A percentile compares a stretch with the other conserved stretches of the same genome.
Conservation (phyloP, 306 rosid species). For the Carpinus fangiana region DNA sequence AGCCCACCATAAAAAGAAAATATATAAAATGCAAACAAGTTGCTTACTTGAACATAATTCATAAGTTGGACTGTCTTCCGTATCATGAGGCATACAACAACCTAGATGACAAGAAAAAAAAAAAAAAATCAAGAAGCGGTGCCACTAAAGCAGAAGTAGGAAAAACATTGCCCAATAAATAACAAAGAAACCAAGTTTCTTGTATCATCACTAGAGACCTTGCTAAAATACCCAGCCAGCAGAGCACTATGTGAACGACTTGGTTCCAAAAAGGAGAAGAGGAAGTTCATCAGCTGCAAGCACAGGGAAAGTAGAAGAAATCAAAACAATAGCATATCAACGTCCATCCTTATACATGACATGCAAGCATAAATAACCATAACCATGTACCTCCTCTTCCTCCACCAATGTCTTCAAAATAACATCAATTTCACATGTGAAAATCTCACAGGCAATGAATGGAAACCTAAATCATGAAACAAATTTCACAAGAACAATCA, state of each 20-base stretch:
- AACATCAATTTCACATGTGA: conserved; percentile 97
- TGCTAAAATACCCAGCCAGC: conserved; percentile 95
- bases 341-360: conserved; percentile 13
- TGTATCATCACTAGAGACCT: conserved; percentile 47
- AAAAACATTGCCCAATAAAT: conserved; percentile 16
- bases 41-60: conserved; percentile 93
- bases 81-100: conserved; percentile 91
- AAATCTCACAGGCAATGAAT: conserved; percentile 92
- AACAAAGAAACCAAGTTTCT: conserved; percentile 20
- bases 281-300: conserved; percentile 86
- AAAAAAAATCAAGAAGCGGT: conserved; percentile 15
- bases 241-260: conserved; percentile 75
- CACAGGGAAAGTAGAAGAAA: conserved; percentile 21
- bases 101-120: conserved; percentile 44
- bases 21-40: conserved; percentile 1
- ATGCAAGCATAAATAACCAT: conserved; percentile 16
- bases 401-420: conserved; percentile 96
- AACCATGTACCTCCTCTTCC: conserved; percentile 82
- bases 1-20: conserved; percentile 18
- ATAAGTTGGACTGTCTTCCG: conserved; percentile 91
- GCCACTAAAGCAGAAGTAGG: background rate
- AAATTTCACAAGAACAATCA: conserved; percentile 26
- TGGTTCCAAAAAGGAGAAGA: conserved; percentile 93
- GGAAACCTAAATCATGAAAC: conserved; percentile 72
- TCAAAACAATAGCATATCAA: conserved; percentile 11